Conservation (phyloP, 257 asterid species). For the Knoxia roxburghii region DNA sequence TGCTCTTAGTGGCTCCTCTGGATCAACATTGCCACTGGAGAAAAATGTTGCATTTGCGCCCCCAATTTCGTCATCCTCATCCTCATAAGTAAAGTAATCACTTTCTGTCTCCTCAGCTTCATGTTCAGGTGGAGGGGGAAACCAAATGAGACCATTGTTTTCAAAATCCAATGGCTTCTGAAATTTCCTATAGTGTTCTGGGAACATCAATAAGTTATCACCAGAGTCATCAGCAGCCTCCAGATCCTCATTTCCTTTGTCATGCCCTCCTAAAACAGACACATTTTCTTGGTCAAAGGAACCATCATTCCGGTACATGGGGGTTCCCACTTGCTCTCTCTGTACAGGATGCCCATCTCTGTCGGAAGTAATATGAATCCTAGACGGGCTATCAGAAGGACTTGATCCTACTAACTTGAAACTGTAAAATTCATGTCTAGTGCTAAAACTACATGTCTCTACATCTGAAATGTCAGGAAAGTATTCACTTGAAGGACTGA, state of each 20-base stretch:
- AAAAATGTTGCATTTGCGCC: constrained; percentile 35
- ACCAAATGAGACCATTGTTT: constrained; percentile 67
- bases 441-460: constrained; percentile 73
- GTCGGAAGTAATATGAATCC: constrained; percentile 46
- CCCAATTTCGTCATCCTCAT: constrained; percentile 78
- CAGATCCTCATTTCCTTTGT: constrained; percentile 37
- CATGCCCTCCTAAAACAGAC: constrained; percentile 53
- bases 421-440: constrained; percentile 57
- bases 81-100: constrained; percentile 57
- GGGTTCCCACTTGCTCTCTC: constrained; percentile 48
- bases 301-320: constrained; percentile 32
- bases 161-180: constrained; percentile 60
- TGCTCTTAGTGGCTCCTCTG: constrained; percentile 51
- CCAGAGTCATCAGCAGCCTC: constrained; percentile 33
- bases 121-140: constrained; percentile 79
- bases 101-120: constrained; percentile 48
- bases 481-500: constrained; percentile 48
- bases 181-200: constrained; percentile 33
- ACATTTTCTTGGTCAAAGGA: constrained; percentile 42
- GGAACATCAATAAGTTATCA: constrained; percentile 31
- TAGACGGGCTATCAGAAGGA: constrained; percentile 80
- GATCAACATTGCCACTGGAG: constrained; percentile 31
- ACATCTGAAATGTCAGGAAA: constrained; percentile 60
- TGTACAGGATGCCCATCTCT: constrained; percentile 59
- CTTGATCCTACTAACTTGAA: constrained; percentile 65